Base-by-base conservation (phyloP, 73 alveolate genomes). In the Uronychia binucleata region DNA sequence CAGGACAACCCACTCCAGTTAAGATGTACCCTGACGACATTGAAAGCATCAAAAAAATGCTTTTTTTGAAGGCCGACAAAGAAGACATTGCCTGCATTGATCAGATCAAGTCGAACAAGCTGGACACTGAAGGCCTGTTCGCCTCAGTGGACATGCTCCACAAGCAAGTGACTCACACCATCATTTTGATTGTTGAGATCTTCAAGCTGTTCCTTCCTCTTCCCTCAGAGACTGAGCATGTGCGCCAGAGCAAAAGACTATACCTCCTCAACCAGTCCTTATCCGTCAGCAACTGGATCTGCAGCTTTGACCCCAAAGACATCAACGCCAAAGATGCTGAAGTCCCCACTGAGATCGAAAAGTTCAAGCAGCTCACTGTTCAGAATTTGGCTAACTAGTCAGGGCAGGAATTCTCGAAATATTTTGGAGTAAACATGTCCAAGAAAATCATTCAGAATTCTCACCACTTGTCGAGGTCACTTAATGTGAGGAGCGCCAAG, bases 101-200 rank as follows among this genome's bases (percentile, higher is more conserved):
- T 46, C n/a, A 46, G 67, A 60, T 60, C 30, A 60, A 60, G 78
- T 19, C 78, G 8, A 60, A 60, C 78, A 60, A 60, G 30, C 78
- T 26, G 33, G 78, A 60, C 26, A 60, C 78, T 60, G 78, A 60
- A 29, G 26, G 26, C 26, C 78, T 60, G 5, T 5, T 60, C 13
- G 26, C 13, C 13, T 26, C 33, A 26, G 78, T 60, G 8, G 78
- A 60, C 26, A 28, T 60, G 8, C 14, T 60, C 31, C 78, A 60
- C 78, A 60, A 60, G 78, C 78, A 60, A 26, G 26, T 28, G 5
- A 26, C 28, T 1, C 28, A 60, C 30, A 26, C 31, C 31, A 60
- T 60, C 30, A 28, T 60, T 29, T 19, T 60, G 28, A 29, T 60
- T 8, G 78, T 60, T 60, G 78, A 60, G 31, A 28, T 28, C 31